These are phyloP conservation scores for Dryas integrifolia DNA, from an alignment of 331 rosid species.

Conservation along the genomic window DNA sequence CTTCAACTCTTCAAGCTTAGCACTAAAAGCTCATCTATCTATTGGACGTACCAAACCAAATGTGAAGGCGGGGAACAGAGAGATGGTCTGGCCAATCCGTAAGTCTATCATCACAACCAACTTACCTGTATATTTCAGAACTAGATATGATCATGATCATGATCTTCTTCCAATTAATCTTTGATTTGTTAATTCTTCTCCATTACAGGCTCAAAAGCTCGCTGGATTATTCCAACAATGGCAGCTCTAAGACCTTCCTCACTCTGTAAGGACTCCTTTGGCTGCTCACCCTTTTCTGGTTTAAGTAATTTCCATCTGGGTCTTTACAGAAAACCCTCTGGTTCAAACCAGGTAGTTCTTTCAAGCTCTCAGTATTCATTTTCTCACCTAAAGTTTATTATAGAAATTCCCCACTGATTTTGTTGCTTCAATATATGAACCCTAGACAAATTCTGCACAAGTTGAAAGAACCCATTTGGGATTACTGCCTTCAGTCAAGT, in stretches of 20 bases:
- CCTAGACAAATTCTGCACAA: conserved; percentile 35
- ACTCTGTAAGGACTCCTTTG: conserved; percentile 25
- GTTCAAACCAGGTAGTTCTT: conserved; percentile 44
- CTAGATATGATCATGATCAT: background rate
- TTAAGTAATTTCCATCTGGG: conserved; percentile 20
- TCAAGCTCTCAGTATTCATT: background rate
- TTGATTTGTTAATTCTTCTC: background rate
- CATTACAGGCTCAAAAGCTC: conserved; percentile 53
- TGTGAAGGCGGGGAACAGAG: conserved; percentile 31
- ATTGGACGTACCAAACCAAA: conserved; percentile 3
- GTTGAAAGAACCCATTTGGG: conserved; percentile 25
- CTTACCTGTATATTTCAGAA: background rate
- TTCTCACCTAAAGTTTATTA: background rate
- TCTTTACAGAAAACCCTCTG: conserved; percentile 28
- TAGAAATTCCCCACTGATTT: conserved; percentile 3
- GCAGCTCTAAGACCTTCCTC: conserved; percentile 33
- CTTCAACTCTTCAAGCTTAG: background rate
- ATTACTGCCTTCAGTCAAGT: conserved; percentile 47
- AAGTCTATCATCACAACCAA: conserved; percentile 23
- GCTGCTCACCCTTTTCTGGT: conserved; percentile 27
- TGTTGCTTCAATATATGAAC: background rate
- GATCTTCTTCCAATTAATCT: background rate
- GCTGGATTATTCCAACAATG: conserved; percentile 40
- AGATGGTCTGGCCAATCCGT: conserved; percentile 60
- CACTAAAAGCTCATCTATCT: background rate